Percentiles rank a stretch among this genome's conserved stretches.
Evolutionary conservation across 345 rosid genomes (phyloP).

Genomic region (Eucalyptus pauciflora): DNA sequence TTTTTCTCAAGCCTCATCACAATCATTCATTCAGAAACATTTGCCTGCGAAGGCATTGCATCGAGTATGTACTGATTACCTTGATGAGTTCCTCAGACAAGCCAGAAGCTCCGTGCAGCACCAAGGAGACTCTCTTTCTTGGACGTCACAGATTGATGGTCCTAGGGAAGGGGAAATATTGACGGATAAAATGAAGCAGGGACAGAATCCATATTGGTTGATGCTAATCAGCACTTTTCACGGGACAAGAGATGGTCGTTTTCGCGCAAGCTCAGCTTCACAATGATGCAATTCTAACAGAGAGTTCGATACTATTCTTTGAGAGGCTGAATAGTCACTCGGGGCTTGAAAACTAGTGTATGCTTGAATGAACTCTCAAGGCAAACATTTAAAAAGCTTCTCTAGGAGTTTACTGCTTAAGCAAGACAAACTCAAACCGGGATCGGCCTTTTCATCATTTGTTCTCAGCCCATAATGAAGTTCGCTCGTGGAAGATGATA

Average conservation of each 20-base stretch:
- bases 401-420: not conserved
- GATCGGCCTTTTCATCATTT: too few relatives aligned
- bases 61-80: too few relatives aligned
- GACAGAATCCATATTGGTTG: not conserved
- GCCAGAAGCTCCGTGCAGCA: too few relatives aligned
- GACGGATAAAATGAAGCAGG: not conserved
- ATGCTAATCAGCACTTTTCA: not conserved
- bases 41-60: too few relatives aligned
- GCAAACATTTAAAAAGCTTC: not conserved
- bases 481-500: too few relatives aligned
- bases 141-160: too few relatives aligned
- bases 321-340: not conserved
- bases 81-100: too few relatives aligned
- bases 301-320: not conserved
- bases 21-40: too few relatives aligned
- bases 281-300: not conserved
- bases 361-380: not conserved
- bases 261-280: not conserved
- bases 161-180: too few relatives aligned
- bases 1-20: too few relatives aligned
- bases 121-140: too few relatives aligned
- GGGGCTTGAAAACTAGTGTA: not conserved
- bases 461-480: too few relatives aligned
- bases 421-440: not conserved
- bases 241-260: not conserved